Evolutionary conservation across 768 basidiomycete species (phyloP).

Genomic region (Boletus eberwhitei): DNA sequence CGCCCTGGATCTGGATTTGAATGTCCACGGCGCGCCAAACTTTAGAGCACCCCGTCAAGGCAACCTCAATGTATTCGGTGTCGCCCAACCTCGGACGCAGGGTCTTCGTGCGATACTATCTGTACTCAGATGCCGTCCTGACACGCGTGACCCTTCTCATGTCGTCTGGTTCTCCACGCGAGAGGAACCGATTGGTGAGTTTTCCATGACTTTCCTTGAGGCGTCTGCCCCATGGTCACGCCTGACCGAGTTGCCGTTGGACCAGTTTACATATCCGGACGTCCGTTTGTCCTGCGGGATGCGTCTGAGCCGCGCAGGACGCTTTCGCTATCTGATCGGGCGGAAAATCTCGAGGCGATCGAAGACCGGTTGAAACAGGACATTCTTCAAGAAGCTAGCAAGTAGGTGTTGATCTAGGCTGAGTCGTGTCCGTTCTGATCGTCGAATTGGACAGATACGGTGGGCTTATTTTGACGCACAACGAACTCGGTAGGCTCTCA

Average conservation of each 20-base stretch:
- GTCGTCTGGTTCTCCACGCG: conserved; percentile 96
- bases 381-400: conserved; percentile 78
- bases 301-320: conserved; percentile 78
- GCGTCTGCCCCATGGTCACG: not conserved
- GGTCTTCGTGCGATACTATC: conserved; percentile 89
- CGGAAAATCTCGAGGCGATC: conserved; percentile 92
- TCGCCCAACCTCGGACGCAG: conserved; percentile 91
- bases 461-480: conserved; percentile 88
- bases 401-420: conserved; percentile 36
- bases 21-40: conserved; percentile 93
- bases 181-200: conserved; percentile 89
- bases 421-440: conserved; percentile 4
- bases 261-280: conserved; percentile 78
- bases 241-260: conserved; percentile 2
- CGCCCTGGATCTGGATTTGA: conserved; percentile 86
- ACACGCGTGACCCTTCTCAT: conserved; percentile 57
- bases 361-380: conserved; percentile 87
- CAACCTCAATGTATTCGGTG: conserved; percentile 88
- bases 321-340: conserved; percentile 82
- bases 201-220: not conserved
- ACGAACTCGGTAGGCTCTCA: conserved; percentile 68
- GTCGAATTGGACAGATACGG: conserved; percentile 58
- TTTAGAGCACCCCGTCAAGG: conserved; percentile 81
- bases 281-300: conserved; percentile 91
- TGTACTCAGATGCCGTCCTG: conserved; percentile 72